These are phyloP conservation scores for Trichoderma sp. DNA, from an alignment of 2,329 filamentous ascomycete genomes.

Conservation along the genomic window DNA sequence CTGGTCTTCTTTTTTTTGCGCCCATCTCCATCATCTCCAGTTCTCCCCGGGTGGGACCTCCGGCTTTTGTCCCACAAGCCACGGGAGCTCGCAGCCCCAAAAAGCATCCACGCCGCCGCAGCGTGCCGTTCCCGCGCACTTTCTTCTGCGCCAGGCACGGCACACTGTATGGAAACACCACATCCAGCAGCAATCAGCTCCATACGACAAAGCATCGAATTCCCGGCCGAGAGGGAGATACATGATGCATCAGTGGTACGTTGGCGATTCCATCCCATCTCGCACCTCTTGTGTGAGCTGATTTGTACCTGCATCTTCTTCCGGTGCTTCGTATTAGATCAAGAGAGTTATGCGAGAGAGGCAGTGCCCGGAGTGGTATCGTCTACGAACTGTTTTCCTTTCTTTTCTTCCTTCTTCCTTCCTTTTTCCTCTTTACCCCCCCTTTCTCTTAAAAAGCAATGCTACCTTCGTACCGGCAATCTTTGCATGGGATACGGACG, in stretches of 20 bases:
- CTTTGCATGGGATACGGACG: slow-evolving; percentile 1
- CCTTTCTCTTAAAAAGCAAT: neutral
- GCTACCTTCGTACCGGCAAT: neutral
- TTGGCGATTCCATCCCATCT: slow-evolving; percentile 13
- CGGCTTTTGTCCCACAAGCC: slow-evolving; percentile 26
- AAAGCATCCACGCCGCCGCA: slow-evolving; percentile 27
- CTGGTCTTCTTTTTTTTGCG: neutral
- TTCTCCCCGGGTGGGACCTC: slow-evolving; percentile 26
- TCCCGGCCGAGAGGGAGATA: neutral
- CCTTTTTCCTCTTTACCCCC: neutral
- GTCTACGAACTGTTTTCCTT: neutral
- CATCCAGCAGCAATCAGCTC: neutral
- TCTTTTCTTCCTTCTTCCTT: neutral
- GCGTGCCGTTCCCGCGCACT: slow-evolving; percentile 28
- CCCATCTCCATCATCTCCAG: slow-evolving; percentile 11
- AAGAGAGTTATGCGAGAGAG: slow-evolving; percentile 14
- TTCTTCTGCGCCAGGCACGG: slow-evolving; percentile 26
- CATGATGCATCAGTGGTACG: neutral
- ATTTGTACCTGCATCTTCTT: slow-evolving; percentile 24
- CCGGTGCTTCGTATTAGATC: neutral
- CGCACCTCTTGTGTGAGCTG: slow-evolving; percentile 9
- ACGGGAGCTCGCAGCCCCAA: slow-evolving; percentile 28
- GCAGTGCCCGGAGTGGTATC: neutral
- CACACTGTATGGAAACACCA: slow-evolving; percentile 25
- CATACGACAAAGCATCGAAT: neutral